Conservation (phyloP, 768 basidiomycete species). For the Russula lepida region DNA sequence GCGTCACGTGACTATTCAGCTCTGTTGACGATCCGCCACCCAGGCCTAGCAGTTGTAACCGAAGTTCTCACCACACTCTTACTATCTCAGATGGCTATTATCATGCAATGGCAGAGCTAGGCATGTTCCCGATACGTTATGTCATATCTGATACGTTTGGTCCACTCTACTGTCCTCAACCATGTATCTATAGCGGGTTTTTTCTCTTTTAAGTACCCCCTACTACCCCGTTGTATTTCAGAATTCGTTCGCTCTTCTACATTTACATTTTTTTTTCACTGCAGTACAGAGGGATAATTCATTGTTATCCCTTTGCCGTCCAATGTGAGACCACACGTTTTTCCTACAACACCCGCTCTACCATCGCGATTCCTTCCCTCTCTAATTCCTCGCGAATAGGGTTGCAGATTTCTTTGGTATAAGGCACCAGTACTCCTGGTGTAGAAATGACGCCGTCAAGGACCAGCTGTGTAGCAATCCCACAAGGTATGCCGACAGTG, state of each 20-base stretch:
- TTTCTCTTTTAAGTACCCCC: background rate
- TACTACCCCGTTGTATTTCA: slow-evolving; percentile 1
- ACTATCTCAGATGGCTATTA: slow-evolving; percentile 62
- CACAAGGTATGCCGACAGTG: slow-evolving; percentile 89
- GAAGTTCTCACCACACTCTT: slow-evolving; percentile 71
- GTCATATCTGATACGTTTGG: background rate
- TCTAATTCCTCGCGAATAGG: slow-evolving; percentile 60
- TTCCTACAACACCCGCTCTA: slow-evolving; percentile 56
- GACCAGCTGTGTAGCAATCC: slow-evolving; percentile 86
- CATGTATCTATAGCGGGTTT: slow-evolving; percentile 11
- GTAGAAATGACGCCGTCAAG: slow-evolving; percentile 75
- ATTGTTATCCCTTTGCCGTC: background rate
- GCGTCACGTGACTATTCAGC: slow-evolving; percentile 52
- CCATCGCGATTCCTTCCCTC: slow-evolving; percentile 63
- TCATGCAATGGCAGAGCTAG: slow-evolving; percentile 42
- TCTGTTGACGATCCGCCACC: slow-evolving; percentile 47
- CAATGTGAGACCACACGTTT: background rate
- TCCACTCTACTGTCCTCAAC: background rate
- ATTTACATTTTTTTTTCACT: background rate
- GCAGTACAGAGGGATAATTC: background rate
- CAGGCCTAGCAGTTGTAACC: slow-evolving; percentile 56
- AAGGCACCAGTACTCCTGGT: slow-evolving; percentile 80
- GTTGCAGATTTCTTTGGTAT: slow-evolving; percentile 77
- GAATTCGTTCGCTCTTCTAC: background rate
- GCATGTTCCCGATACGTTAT: background rate